Conservation (phyloP, 2,329 filamentous ascomycete genomes). For the Epicoccum nigrum region DNA sequence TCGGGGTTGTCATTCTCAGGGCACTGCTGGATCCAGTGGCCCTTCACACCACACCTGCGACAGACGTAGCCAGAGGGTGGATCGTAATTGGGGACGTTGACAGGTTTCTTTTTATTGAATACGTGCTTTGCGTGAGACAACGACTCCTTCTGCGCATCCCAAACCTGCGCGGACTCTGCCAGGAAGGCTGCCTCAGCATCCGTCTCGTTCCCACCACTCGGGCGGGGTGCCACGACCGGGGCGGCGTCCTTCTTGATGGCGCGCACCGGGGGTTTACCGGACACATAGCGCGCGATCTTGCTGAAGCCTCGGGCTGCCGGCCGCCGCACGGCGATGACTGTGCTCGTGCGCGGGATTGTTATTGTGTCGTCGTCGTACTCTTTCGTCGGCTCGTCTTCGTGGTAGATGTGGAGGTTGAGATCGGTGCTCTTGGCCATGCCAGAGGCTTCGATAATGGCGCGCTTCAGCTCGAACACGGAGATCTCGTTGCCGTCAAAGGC, state of each 20-base stretch:
- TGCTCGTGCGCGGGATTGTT: conserved; percentile 94
- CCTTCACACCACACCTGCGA: conserved; percentile 94
- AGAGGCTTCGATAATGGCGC: conserved; percentile 95
- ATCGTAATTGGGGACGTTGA: conserved; percentile 87
- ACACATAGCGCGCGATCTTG: conserved; percentile 91
- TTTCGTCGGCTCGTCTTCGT: conserved; percentile 82
- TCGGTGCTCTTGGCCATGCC: conserved; percentile 94
- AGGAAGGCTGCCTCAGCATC: conserved; percentile 94
- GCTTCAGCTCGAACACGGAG: conserved; percentile 97
- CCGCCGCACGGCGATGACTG: conserved; percentile 85
- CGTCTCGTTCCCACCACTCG: conserved; percentile 71
- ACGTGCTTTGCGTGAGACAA: conserved; percentile 72
- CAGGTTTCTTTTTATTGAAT: conserved; percentile 62
- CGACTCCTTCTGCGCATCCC: conserved; percentile 90
- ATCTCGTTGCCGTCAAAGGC: conserved; percentile 98
- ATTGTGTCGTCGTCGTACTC: conserved; percentile 98
- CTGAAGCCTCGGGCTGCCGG: conserved; percentile 88
- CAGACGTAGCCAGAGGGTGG: conserved; percentile 94
- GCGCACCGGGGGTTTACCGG: conserved; percentile 89
- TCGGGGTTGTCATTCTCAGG: conserved; percentile 98
- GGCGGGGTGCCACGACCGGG: conserved; percentile 32
- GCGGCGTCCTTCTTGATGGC: conserved; percentile 73
- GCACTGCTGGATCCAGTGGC: conserved; percentile 98
- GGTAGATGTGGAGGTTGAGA: conserved; percentile 93
- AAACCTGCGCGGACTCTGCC: conserved; percentile 85